Evolutionary conservation across 2,329 filamentous ascomycete species (phyloP), one percentile per base, ranked within the genome.

Genomic region (Xylariales sp.): DNA sequence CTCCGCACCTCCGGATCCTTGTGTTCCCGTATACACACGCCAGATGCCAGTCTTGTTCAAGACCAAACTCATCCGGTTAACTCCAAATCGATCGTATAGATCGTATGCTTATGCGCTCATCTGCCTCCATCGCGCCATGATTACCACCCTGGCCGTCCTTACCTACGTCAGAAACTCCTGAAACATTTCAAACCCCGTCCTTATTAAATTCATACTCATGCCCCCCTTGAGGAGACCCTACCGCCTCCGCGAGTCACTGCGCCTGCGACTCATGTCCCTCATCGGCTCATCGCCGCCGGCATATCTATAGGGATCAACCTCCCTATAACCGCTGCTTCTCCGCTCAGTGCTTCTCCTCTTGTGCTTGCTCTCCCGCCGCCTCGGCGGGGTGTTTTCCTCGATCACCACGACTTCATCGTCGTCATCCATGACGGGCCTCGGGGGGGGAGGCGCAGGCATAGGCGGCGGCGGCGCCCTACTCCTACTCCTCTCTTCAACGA

Each of bases 401-500:
- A 62, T 49, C 8, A 66, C 61, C 2, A 66, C 47, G 12, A 65
- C 58, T 58, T 72, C 68, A 32, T 59, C 55, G 9, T 61, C 58
- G 22, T 55, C 48, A 38, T 55, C 46, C 22, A 49, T 51, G 6
- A 54, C 50, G 11, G 52, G 53, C 12, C 55, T 57, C 7, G 62
- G 60, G 12, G 38, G 33, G 12, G 20, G 21, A 5, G 43, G 28
- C 29, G 32, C 28, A 27, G 29, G 35, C 18, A 31, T 14, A 3
- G 42, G 46, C 11, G 42, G 39, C 11, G 31, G 36, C 15, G 15
- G 20, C 25, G 10, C 14, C 3, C 44, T 24, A 16, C 36, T 46
- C 12, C 42, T 25, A 14, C 22, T 40, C 9, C 21, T 24, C 47
- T 59, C 57, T 44, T 59, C 49, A 18, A 61, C 57, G n/a, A 61